Base-by-base conservation (phyloP, 2,329 filamentous ascomycete species). In the Aspergillus alliaceus region DNA sequence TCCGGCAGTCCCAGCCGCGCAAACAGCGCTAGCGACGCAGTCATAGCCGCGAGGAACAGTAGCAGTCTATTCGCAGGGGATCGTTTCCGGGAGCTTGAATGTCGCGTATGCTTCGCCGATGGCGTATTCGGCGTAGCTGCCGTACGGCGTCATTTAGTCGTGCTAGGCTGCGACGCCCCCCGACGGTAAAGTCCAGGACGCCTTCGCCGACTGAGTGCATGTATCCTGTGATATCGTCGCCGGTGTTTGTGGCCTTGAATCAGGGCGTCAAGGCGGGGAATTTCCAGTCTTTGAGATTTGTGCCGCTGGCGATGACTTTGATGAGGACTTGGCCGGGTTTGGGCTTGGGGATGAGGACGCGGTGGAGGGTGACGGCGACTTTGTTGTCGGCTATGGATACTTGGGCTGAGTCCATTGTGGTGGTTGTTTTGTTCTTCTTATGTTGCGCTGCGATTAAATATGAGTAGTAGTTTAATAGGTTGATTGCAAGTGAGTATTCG, bases 91-190 rank as follows among this genome's bases (percentile, higher is more conserved):
- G 20, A 85, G 71, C 63, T 80, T 79, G 67, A 83, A 82, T 0
- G 81, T 84, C 0, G 80, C 80, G 59, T 81, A 74, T 24, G 72
- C 72, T 74, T 73, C 78, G 2, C 76, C 77, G 5, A 84, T 60
- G 2, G 80, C 80, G 64, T 84, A 85, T 60, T 84, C 82, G 2
- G 82, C 83, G 60, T 78, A 85, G 27, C 71, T 76, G 3, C 83
- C 83, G 12, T 75, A 72, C 0, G 77, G 74, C 1, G 74, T 71
- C 51, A 71, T 67, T 76, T 83, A 83, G 62, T 80, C 70, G 58
- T 76, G 74, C 49, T 74, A 71, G 0, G 67, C 68, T 1, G 70
- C 79, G 2, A 85, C 82, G 3, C 81, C 84, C 82, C 27, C 83
- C 83, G 27, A 56, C 52, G 35, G 79, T 79, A 75, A 85, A 85